Conservation (phyloP, 2,329 filamentous ascomycete genomes). For the Microdochium trichocladiopsis region DNA sequence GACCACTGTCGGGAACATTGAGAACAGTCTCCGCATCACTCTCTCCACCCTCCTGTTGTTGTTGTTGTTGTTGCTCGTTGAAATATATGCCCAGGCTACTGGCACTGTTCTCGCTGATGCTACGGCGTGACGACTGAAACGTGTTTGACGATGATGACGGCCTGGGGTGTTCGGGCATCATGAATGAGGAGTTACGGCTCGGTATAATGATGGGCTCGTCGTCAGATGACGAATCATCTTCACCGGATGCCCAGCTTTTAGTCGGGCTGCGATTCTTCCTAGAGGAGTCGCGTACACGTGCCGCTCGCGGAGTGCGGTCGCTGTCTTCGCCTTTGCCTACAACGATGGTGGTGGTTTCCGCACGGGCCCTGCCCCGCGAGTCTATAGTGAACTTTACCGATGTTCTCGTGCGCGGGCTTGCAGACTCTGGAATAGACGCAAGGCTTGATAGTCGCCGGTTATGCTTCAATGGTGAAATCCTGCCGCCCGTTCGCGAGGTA, state of each 20-base stretch:
- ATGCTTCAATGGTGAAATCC: constrained; percentile 45
- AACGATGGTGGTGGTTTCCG: constrained; percentile 41
- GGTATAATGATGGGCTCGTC: constrained; percentile 61
- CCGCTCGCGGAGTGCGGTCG: constrained; percentile 9
- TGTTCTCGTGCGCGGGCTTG: constrained; percentile 37
- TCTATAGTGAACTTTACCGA: constrained; percentile 59
- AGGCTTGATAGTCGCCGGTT: constrained; percentile 43
- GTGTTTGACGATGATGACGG: constrained; percentile 25
- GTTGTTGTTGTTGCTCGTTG: constrained; percentile 16
- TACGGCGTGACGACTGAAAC: constrained; percentile 34
- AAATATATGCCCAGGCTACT: constrained; percentile 31
- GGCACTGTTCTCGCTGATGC: constrained; percentile 41
- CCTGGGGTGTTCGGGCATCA: constrained; percentile 44
- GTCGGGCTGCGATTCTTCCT: constrained; percentile 4
- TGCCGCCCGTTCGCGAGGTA: constrained; percentile 32
- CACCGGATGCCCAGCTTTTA: constrained; percentile 35
- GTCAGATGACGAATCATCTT: constrained; percentile 51
- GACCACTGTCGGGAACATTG: constrained; percentile 31
- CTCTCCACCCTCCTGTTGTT: constrained; percentile 31
- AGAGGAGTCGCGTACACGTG: neutral
- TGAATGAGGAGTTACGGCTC: constrained; percentile 52
- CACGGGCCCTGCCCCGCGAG: constrained; percentile 50
- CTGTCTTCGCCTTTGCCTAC: constrained; percentile 19
- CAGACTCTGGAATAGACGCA: constrained; percentile 50
- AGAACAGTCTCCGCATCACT: constrained; percentile 55